phyloP scores from a whole-genome alignment of 257 asterid species.

The Salvia hispanica region DNA sequence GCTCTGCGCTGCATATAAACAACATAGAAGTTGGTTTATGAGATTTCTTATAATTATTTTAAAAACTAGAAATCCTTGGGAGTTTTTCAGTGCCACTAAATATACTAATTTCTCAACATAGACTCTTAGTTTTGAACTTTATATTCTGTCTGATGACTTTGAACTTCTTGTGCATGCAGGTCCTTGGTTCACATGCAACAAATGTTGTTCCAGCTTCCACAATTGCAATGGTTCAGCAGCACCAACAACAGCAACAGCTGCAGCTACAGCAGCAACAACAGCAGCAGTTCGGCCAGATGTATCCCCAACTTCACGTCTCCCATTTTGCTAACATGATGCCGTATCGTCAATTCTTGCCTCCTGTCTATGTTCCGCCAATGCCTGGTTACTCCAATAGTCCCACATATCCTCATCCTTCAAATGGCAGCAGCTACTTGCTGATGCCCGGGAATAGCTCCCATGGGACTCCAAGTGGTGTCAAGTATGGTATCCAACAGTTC shows the following conservation, averaged over 20 bases:
- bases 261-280: slow-evolving; percentile 49
- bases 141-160: slow-evolving; percentile 1
- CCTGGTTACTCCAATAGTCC: slow-evolving; percentile 88
- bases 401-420: slow-evolving; percentile 88
- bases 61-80: slow-evolving; percentile 9
- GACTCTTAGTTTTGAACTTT: neutral
- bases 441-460: slow-evolving; percentile 92
- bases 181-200: slow-evolving; percentile 52
- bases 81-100: neutral
- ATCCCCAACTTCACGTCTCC: slow-evolving; percentile 83
- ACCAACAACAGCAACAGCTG: slow-evolving; percentile 32
- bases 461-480: slow-evolving; percentile 58
- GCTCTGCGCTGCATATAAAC: neutral
- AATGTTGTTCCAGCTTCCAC: slow-evolving; percentile 60
- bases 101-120: neutral
- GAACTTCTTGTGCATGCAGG: slow-evolving; percentile 43
- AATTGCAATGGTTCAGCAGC: slow-evolving; percentile 66
- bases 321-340: slow-evolving; percentile 85
- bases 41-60: neutral
- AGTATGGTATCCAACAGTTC: slow-evolving; percentile 87
- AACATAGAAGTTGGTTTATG: neutral
- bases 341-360: slow-evolving; percentile 74
- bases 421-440: slow-evolving; percentile 75
- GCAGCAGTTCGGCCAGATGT: slow-evolving; percentile 84
- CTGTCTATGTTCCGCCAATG: slow-evolving; percentile 87